Percentiles rank a stretch among this genome's conserved stretches.
Evolutionary conservation across 2,329 filamentous ascomycete species (phyloP).

Genomic region (Karstenula rhodostoma): DNA sequence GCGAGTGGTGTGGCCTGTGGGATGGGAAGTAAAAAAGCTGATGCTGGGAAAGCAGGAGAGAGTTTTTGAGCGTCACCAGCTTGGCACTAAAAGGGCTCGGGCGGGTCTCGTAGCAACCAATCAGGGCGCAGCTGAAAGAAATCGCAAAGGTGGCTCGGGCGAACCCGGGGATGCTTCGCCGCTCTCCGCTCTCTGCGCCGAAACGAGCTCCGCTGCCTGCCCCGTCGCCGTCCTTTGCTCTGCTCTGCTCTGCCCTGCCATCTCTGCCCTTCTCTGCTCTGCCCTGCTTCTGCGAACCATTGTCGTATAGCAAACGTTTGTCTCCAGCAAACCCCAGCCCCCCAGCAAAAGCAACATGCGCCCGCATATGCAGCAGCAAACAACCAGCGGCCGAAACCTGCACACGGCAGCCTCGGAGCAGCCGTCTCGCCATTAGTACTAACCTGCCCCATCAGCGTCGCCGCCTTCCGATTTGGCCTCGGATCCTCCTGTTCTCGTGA

Average conservation of each 20-base stretch:
- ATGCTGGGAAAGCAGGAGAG: slow-evolving; percentile 29
- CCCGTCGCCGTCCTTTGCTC: too few relatives aligned
- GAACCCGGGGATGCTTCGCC: slow-evolving; percentile 6
- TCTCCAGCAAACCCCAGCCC: too few relatives aligned
- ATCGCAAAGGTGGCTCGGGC: slow-evolving; percentile 10
- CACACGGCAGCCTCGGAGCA: not conserved
- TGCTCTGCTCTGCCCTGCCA: too few relatives aligned
- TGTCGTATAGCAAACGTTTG: too few relatives aligned
- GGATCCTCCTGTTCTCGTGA: not conserved
- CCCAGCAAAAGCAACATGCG: too few relatives aligned
- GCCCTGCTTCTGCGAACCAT: too few relatives aligned
- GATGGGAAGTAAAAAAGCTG: slow-evolving; percentile 35
- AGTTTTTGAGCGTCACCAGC: slow-evolving; percentile 23
- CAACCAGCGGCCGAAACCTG: not conserved
- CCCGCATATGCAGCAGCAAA: not conserved
- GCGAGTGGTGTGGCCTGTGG: slow-evolving; percentile 24
- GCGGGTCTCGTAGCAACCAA: slow-evolving; percentile 14
- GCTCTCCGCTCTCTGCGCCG: too few relatives aligned
- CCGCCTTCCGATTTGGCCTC: too few relatives aligned
- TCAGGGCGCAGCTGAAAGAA: slow-evolving; percentile 11
- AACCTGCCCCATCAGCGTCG: too few relatives aligned
- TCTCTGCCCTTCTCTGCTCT: too few relatives aligned
- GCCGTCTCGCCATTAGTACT: not conserved
- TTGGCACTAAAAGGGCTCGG: slow-evolving; percentile 9
- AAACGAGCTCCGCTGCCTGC: too few relatives aligned